phyloP scores from a whole-genome alignment of 345 rosid genomes.

The Mercurialis annua region DNA sequence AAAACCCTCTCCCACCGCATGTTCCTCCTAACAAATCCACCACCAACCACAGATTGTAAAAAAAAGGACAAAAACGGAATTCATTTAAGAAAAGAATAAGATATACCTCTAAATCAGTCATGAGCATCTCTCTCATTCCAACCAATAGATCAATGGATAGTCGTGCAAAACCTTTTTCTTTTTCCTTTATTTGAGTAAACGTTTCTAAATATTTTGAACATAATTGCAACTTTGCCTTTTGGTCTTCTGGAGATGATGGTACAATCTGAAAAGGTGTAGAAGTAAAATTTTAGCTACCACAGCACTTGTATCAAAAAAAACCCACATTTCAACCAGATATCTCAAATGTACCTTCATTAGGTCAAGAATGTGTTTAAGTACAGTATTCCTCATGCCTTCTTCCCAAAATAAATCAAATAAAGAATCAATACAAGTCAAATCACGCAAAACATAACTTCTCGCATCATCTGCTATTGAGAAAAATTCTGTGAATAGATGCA shows the following conservation, averaged over 20 bases:
- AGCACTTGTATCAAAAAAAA: slow-evolving; percentile 7
- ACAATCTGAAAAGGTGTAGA: slow-evolving; percentile 41
- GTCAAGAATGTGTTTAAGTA: slow-evolving; percentile 60
- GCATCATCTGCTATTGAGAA: slow-evolving; percentile 56
- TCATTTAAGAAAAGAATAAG: slow-evolving; percentile 9
- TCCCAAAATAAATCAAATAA: slow-evolving; percentile 93
- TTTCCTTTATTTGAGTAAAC: slow-evolving; percentile 83
- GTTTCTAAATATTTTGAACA: slow-evolving; percentile 88
- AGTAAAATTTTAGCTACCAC: slow-evolving; percentile 8
- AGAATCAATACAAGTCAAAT: slow-evolving; percentile 60
- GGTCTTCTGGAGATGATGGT: slow-evolving; percentile 59
- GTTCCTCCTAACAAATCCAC: background rate
- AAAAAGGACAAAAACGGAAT: background rate
- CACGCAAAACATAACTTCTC: slow-evolving; percentile 52
- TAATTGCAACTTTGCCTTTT: slow-evolving; percentile 58
- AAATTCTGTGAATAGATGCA: slow-evolving; percentile 60
- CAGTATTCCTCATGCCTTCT: slow-evolving; percentile 55
- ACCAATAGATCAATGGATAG: slow-evolving; percentile 69
- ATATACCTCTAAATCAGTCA: slow-evolving; percentile 56
- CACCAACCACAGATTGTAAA: background rate
- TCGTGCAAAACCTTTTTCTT: slow-evolving; percentile 52
- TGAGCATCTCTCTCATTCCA: slow-evolving; percentile 82
- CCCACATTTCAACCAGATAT: background rate
- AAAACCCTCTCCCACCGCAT: background rate
- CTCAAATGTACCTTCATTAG: slow-evolving; percentile 70